Evolutionary conservation across 306 rosid species (phyloP).

Genomic region (Medicago ruthenica): DNA sequence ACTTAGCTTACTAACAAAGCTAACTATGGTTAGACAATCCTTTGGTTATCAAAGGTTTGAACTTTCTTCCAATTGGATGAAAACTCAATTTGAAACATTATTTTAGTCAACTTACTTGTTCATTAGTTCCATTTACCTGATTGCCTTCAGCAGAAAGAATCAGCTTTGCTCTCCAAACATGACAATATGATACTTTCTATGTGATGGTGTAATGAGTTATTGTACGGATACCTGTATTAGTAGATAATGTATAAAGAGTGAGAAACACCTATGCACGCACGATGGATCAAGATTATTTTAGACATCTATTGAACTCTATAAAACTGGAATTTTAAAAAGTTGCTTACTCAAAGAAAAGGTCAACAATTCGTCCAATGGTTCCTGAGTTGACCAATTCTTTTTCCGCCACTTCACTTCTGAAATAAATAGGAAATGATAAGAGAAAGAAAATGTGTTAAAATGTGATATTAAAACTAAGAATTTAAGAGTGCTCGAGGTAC

Average conservation of each 20-base stretch:
- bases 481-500: neutral
- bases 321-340: constrained; percentile 17
- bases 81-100: too few relatives aligned
- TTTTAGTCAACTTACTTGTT: too few relatives aligned
- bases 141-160: constrained; percentile 62
- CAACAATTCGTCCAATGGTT: constrained; percentile 76
- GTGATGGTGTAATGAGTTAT: too few relatives aligned
- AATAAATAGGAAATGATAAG: too few relatives aligned
- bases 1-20: too few relatives aligned
- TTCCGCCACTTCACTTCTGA: constrained; percentile 81
- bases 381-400: constrained; percentile 83
- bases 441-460: too few relatives aligned
- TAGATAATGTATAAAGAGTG: constrained; percentile 8
- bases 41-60: too few relatives aligned
- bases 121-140: constrained; percentile 71
- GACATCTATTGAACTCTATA: constrained; percentile 24
- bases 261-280: constrained; percentile 1
- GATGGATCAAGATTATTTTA: constrained; percentile 25
- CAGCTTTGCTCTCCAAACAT: constrained; percentile 88
- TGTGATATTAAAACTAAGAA: too few relatives aligned
- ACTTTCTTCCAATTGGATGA: too few relatives aligned
- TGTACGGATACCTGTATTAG: constrained; percentile 78
- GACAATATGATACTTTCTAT: constrained; percentile 78
- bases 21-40: too few relatives aligned
- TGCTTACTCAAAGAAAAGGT: constrained; percentile 96